Percentiles rank a stretch among this genome's conserved stretches.
Conservation (phyloP, 257 asterid genomes). For the Solanum virginianum region DNA sequence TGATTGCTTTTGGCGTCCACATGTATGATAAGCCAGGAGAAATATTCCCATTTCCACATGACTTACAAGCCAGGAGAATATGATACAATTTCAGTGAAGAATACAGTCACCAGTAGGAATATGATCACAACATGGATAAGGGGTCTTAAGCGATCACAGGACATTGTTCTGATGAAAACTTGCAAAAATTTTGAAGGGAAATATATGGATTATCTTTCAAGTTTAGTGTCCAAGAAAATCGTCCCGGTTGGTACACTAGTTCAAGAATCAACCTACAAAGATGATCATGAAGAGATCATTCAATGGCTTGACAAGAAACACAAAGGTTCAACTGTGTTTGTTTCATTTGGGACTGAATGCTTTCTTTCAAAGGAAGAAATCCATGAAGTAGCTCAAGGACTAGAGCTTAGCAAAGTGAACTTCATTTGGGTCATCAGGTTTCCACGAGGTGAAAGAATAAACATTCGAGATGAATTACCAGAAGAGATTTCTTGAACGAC, state of each 20-base stretch:
- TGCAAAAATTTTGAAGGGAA: neutral
- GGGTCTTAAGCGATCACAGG: neutral
- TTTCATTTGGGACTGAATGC: neutral
- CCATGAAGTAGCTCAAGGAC: neutral
- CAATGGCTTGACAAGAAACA: neutral
- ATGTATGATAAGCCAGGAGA: neutral
- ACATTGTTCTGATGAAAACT: neutral
- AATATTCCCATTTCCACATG: neutral
- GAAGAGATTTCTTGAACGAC: neutral
- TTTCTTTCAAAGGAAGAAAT: neutral
- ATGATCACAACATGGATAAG: too few species aligned
- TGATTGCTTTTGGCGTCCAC: neutral
- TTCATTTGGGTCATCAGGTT: neutral
- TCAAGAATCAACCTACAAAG: neutral
- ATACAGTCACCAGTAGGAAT: too few species aligned
- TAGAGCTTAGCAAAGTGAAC: neutral
- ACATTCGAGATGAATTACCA: neutral
- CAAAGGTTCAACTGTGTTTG: neutral
- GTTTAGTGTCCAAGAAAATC: neutral
- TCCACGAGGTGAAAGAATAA: neutral
- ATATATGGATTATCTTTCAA: neutral
- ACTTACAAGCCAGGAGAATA: too few species aligned
- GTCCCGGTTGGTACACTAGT: neutral
- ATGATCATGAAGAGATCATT: neutral
- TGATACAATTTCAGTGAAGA: neutral